Conservation (phyloP, 1,284 basidiomycete species). For the Pseudozyma thailandica region DNA sequence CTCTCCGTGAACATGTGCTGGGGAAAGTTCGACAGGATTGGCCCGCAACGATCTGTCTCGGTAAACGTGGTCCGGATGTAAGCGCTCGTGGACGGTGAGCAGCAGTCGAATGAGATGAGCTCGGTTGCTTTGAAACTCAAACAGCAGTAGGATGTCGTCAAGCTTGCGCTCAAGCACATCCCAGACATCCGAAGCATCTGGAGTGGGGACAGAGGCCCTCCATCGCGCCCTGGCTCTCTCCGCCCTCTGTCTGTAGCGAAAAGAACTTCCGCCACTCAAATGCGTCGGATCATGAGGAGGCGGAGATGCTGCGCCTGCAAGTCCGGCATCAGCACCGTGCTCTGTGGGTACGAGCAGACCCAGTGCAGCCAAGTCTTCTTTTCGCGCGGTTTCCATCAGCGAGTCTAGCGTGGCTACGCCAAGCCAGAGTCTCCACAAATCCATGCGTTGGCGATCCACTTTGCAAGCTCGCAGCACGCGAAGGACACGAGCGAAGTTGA, state of each 20-base stretch:
- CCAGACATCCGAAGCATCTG: conserved; percentile 58
- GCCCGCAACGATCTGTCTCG: conserved; percentile 34
- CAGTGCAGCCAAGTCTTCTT: conserved; percentile 35
- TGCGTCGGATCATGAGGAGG: conserved; percentile 6
- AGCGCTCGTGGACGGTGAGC: conserved; percentile 46
- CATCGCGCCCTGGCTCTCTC: conserved; percentile 35
- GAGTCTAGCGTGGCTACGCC: conserved; percentile 43
- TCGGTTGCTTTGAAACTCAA: conserved; percentile 57
- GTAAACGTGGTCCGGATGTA: conserved; percentile 51
- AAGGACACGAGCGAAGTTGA: conserved; percentile 58
- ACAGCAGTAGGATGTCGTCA: conserved; percentile 51
- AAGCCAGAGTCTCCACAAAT: conserved; percentile 65
- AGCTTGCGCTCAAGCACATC: conserved; percentile 59
- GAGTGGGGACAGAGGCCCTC: conserved; percentile 24
- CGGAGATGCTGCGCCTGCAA: conserved; percentile 3
- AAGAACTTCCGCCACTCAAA: conserved; percentile 44
- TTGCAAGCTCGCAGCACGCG: conserved; percentile 58
- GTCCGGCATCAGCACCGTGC: neutral
- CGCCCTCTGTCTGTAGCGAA: conserved; percentile 38
- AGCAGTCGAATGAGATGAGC: conserved; percentile 48
- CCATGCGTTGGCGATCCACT: conserved; percentile 59
- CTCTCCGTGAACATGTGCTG: conserved; percentile 39
- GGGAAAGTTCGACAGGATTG: conserved; percentile 42
- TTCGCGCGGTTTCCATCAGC: conserved; percentile 25
- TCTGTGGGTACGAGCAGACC: conserved; percentile 22